A percentile compares a stretch with the other conserved stretches of the same genome.
Evolutionary conservation across 805 yeast genomes (phyloP).

Genomic region (Suhomyces faveliae): DNA sequence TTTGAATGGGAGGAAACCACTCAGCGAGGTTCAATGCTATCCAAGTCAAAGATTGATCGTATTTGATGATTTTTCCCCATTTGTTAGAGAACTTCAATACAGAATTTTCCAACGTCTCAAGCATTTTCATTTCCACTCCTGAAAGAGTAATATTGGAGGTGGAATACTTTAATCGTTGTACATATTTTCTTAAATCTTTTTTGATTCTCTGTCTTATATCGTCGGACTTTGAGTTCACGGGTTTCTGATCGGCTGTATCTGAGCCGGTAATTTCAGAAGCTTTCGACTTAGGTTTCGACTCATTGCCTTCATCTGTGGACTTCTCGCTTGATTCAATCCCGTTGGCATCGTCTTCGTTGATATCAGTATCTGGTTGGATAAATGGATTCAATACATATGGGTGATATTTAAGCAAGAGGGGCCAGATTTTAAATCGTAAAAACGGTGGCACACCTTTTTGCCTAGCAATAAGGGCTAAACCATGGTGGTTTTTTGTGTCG

Average conservation of each 20-base stretch:
- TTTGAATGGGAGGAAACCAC: constrained; percentile 72
- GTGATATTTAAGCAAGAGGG: constrained; percentile 72
- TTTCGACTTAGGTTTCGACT: not conserved
- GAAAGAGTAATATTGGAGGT: constrained; percentile 27
- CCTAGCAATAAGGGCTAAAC: constrained; percentile 76
- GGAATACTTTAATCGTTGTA: constrained; percentile 43
- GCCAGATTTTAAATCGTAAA: constrained; percentile 80
- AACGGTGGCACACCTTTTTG: constrained; percentile 84
- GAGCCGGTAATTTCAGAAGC: not conserved
- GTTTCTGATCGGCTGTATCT: not conserved
- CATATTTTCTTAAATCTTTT: constrained; percentile 61
- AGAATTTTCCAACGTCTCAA: constrained; percentile 56
- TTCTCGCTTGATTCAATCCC: constrained; percentile 6
- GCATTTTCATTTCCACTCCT: constrained; percentile 50
- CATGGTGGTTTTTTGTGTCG: constrained; percentile 61
- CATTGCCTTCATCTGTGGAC: not conserved
- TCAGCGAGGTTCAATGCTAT: constrained; percentile 84
- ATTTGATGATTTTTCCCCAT: constrained; percentile 77
- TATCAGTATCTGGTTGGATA: constrained; percentile 56
- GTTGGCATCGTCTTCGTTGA: constrained; percentile 17
- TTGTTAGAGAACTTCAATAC: constrained; percentile 63
- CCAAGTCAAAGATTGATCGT: constrained; percentile 85
- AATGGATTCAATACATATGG: constrained; percentile 82
- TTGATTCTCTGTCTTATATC: constrained; percentile 38
- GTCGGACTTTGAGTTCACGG: constrained; percentile 12